phyloP scores from a whole-genome alignment of 2,329 filamentous ascomycete species.

The Emmonsia crescens region DNA sequence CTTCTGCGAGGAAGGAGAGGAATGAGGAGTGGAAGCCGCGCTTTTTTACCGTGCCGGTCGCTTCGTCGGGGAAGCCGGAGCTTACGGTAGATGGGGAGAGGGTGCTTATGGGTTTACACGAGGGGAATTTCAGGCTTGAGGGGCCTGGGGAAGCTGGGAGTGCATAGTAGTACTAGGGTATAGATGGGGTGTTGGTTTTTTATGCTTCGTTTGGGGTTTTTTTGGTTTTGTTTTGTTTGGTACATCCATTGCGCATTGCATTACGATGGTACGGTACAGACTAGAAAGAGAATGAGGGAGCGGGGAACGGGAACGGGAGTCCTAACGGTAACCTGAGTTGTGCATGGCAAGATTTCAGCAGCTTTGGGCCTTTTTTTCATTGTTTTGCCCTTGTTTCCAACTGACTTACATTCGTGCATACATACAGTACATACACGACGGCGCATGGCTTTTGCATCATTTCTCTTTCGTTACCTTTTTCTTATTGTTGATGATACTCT shows the following conservation, averaged over 20 bases:
- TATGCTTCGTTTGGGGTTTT: neutral
- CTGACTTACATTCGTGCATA: neutral
- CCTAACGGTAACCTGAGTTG: neutral
- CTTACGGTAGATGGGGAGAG: conserved; percentile 52
- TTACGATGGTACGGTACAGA: neutral
- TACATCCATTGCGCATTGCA: neutral
- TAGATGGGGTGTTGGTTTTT: conserved; percentile 15
- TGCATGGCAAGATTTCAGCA: neutral
- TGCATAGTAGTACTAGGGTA: neutral
- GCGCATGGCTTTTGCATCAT: neutral
- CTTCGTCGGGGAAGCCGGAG: conserved; percentile 50
- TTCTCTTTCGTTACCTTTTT: neutral
- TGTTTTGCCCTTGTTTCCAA: neutral
- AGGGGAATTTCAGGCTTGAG: conserved; percentile 40
- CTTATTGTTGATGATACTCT: neutral
- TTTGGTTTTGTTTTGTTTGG: neutral
- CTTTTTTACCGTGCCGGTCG: conserved; percentile 64
- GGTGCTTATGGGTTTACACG: conserved; percentile 46
- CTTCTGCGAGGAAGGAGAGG: conserved; percentile 62
- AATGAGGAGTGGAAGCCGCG: conserved; percentile 69
- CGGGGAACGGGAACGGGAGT: neutral
- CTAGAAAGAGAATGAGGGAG: neutral
- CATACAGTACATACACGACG: neutral
- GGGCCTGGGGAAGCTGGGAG: conserved; percentile 20
- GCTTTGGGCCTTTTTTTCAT: neutral